Base-by-base conservation (phyloP, 176 grass and related monocot genomes). In the Stipa capillata region DNA sequence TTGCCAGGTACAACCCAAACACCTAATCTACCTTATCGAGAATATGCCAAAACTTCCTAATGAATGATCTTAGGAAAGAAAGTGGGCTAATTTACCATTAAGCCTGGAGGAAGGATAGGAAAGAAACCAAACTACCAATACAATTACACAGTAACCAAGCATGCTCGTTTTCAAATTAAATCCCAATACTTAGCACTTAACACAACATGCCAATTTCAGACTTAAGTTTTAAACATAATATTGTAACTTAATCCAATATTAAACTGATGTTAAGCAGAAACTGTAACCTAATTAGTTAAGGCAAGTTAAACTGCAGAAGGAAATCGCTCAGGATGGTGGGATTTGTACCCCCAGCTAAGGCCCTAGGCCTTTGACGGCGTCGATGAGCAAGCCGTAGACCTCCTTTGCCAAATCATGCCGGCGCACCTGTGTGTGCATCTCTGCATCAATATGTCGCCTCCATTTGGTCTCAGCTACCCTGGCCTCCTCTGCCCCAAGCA, bases 381-480 rank as follows among this genome's bases (percentile, higher is more conserved):
- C 89, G 40, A 87, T 83, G 61, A 95, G 93, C 74, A 95, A 77
- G 39, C 54, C 78, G 53, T 85, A 90, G 50, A 95, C 89, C 89
- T 95, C 93, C 63, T 87, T 95, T 6, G 73, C 79, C 17, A 95
- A 53, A 60, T 95, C 93, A 37, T 90, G 89, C 4, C 28, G 39
- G 62, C 67, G 88, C 78, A 89, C 71, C 57, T 84, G 89, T 23
- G 76, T 80, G 48, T 73, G 87, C 81, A 90, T 90, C 72, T 92
- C 89, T 2, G 84, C 78, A 52, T 85, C 89, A 16, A 91, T 42
- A 33, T 95, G 93, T 13, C 73, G 72, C 69, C 85, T 92, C 93
- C 93, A 95, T 36, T 81, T 95, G 18, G 35, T 43, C 67, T 95
- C 93, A 8, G 56, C 41, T 20, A 20, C 54, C 69, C 25, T 85